Conservation (phyloP, 2,329 filamentous ascomycete genomes). For the Talaromyces sp. region DNA sequence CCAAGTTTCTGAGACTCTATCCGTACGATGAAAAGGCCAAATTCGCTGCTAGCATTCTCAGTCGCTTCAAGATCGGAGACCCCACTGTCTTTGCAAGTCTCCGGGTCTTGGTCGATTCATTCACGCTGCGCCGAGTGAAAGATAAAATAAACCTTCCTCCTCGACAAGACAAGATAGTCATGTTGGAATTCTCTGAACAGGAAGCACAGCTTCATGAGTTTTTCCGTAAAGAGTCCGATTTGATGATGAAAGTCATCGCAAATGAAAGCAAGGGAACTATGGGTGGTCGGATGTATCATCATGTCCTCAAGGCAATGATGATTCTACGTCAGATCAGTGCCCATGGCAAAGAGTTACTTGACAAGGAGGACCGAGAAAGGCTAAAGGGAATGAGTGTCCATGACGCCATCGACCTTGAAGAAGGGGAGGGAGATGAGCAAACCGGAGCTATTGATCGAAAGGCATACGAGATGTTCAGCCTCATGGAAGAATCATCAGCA, state of each 20-base stretch:
- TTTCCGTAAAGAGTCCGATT: slow-evolving; percentile 75
- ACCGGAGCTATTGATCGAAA: slow-evolving; percentile 60
- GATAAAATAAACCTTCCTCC: slow-evolving; percentile 80
- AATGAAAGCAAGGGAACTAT: slow-evolving; percentile 61
- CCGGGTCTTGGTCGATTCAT: slow-evolving; percentile 85
- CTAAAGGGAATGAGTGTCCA: slow-evolving; percentile 77
- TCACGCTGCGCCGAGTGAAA: slow-evolving; percentile 86
- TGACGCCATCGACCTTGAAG: slow-evolving; percentile 84
- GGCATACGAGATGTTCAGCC: slow-evolving; percentile 77
- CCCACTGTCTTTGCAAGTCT: slow-evolving; percentile 74
- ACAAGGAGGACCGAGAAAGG: slow-evolving; percentile 72
- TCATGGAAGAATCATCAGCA: slow-evolving; percentile 76
- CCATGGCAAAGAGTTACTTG: slow-evolving; percentile 86
- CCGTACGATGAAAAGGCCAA: slow-evolving; percentile 75
- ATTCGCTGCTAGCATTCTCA: slow-evolving; percentile 75
- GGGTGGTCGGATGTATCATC: slow-evolving; percentile 83
- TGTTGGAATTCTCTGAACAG: slow-evolving; percentile 67
- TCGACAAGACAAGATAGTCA: slow-evolving; percentile 66
- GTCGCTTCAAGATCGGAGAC: slow-evolving; percentile 82
- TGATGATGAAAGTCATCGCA: slow-evolving; percentile 72
- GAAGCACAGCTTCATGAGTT: slow-evolving; percentile 77
- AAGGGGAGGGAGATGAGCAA: slow-evolving; percentile 60
- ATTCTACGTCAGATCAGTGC: slow-evolving; percentile 86
- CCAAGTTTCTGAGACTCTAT: slow-evolving; percentile 76
- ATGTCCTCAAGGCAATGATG: slow-evolving; percentile 86